Evolutionary conservation across 495 filamentous ascomycete genomes (phyloP).

Genomic region (Lindgomyces ingoldianus): DNA sequence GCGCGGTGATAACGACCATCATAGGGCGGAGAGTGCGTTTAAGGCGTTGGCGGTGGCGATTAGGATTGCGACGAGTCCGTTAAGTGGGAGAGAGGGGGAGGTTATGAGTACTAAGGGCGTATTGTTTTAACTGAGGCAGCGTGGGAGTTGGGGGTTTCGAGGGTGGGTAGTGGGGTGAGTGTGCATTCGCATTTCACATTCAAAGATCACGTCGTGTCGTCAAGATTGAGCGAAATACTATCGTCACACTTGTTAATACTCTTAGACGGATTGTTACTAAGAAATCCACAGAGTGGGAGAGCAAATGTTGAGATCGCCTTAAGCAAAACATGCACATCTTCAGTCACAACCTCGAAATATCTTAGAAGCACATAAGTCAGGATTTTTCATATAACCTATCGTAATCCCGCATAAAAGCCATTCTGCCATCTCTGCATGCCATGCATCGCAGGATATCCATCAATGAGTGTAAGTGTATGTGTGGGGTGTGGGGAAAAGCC

Average conservation of each 20-base stretch:
- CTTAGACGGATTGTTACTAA: no score
- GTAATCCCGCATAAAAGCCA: not conserved
- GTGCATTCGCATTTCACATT: no score
- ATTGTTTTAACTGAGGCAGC: constrained; percentile 46
- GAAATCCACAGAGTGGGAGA: no score
- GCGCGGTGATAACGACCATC: constrained; percentile 90
- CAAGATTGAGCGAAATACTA: no score
- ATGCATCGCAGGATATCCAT: not conserved
- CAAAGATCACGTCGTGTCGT: no score
- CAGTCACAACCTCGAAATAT: no score
- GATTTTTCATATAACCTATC: not conserved
- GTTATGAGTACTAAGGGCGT: constrained; percentile 94
- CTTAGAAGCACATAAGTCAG: no score
- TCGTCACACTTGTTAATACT: no score
- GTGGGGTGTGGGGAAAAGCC: not conserved
- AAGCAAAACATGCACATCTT: no score
- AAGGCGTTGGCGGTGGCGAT: constrained; percentile 92
- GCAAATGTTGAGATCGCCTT: no score
- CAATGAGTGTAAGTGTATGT: not conserved
- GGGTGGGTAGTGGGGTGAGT: no score
- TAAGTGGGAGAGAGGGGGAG: constrained; percentile 81
- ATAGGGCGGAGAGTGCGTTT: constrained; percentile 94
- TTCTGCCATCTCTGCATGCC: not conserved
- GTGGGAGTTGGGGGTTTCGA: no score
- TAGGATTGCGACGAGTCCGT: constrained; percentile 67